Base-by-base conservation (phyloP, 1,139 yeast genomes). In the Hemisphaericaspora lyxosophila region DNA sequence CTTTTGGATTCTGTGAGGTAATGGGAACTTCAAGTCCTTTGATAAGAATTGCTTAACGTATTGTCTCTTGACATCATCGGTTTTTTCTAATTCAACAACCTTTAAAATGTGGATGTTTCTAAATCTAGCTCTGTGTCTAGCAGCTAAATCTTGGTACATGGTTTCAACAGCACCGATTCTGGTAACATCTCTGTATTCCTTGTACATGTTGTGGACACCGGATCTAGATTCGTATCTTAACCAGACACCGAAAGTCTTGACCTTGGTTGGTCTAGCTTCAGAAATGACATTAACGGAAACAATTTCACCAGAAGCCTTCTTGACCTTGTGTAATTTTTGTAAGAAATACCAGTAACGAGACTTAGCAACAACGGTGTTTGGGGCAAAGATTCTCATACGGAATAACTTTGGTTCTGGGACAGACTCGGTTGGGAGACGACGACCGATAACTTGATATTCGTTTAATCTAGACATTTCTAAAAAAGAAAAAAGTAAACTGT, bases 121-220 rank as follows among this genome's bases (percentile, higher is more conserved):
- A 83, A 92, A 92, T 83, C 99, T 89, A 69, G 98, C 94, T 85
- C 98, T 89, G 95, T 92, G 99, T 81, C 98, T 92, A 61, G 98
- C 97, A 76, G 99, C 99, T 85, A 92, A 86, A 77, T 94, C 98
- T 76, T 87, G 92, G 94, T 92, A 92, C 85, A 92, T 85, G 71
- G 95, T 81, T 75, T 87, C 96, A 69, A 92, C 97, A 62, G 98
- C 98, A 73, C 89, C 96, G 55, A 89, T 95, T 81, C 99, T 94
- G 80, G 97, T 78, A 62, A 90, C 95, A 65, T 92, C 98, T 79
- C 98, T 90, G 94, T 89, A 88, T 82, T 92, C 99, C 88, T 55
- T 92, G 97, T 92, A 92, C 97, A 92, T 92, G 95, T 92, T 92
- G 95, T 94, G 98, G 69, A 96, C 89, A 80, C 99, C 99, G 60